Evolutionary conservation across 257 asterid species (phyloP).

Genomic region (Solanum chilense): DNA sequence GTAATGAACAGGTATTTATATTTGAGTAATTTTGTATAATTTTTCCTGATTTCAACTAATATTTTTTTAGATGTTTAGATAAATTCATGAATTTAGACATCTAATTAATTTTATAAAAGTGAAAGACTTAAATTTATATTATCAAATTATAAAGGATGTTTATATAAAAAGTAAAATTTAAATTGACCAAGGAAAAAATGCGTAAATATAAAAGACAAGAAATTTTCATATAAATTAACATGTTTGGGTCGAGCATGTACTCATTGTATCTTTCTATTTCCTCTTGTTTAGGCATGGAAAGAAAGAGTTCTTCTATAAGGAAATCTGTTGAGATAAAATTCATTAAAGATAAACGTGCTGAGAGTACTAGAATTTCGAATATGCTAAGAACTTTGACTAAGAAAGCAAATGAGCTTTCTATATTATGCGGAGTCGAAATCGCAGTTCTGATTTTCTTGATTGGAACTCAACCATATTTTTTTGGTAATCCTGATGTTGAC

Average conservation of each 20-base stretch:
- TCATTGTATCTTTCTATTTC: neutral
- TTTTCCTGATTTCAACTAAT: neutral
- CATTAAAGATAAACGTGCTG: neutral
- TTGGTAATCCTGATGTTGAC: neutral
- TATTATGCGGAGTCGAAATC: neutral
- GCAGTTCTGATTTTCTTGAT: neutral
- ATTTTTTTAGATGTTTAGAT: neutral
- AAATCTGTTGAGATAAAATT: neutral
- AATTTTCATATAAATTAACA: neutral
- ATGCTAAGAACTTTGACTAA: neutral
- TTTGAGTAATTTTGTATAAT: neutral
- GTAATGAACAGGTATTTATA: neutral
- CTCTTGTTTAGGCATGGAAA: neutral
- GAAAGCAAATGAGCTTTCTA: neutral
- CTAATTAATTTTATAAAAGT: neutral
- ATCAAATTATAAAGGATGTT: neutral
- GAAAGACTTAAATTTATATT: neutral
- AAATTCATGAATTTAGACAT: neutral
- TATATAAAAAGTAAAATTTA: neutral
- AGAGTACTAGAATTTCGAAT: neutral
- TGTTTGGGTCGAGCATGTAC: neutral
- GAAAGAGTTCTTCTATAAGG: neutral
- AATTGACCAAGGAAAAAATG: neutral
- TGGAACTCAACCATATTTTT: neutral
- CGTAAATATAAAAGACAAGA: neutral